Evolutionary conservation across 805 yeast genomes (phyloP).

Genomic region (Torulaspora quercuum): DNA sequence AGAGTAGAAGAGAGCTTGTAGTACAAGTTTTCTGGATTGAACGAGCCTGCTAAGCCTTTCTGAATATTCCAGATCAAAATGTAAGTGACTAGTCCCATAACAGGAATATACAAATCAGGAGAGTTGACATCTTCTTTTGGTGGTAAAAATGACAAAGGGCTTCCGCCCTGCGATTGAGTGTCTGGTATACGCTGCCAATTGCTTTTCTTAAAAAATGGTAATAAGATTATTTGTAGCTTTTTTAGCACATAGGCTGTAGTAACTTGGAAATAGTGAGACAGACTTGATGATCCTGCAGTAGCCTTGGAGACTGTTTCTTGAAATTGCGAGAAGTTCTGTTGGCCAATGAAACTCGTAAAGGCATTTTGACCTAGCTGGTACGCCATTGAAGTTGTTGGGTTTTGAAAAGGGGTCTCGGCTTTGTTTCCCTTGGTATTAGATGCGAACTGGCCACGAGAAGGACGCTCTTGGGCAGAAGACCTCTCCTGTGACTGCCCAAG

Average conservation of each 20-base stretch:
- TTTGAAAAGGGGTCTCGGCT: conserved; percentile 50
- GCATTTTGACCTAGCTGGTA: conserved; percentile 86
- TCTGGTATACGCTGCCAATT: conserved; percentile 68
- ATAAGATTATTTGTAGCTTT: conserved; percentile 68
- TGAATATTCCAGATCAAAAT: conserved; percentile 77
- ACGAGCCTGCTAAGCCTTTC: conserved; percentile 82
- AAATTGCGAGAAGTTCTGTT: conserved; percentile 58
- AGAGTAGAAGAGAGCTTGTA: conserved; percentile 80
- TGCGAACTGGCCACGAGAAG: conserved; percentile 30
- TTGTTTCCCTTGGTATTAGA: conserved; percentile 27
- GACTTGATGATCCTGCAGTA: conserved; percentile 43
- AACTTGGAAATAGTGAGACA: conserved; percentile 87
- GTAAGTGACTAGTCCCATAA: conserved; percentile 89
- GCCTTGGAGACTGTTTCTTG: conserved; percentile 46
- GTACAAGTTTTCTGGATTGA: conserved; percentile 91
- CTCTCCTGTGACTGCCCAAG: conserved; percentile 5
- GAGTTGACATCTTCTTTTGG: conserved; percentile 89
- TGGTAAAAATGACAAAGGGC: conserved; percentile 40
- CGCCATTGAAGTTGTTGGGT: conserved; percentile 80
- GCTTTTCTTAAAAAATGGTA: conserved; percentile 77
- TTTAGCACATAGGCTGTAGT: conserved; percentile 79
- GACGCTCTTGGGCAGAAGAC: conserved; percentile 12
- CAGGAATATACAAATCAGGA: conserved; percentile 92
- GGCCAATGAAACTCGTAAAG: conserved; percentile 42
- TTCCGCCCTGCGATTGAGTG: conserved; percentile 18